These are phyloP conservation scores for Chrysanthemum seticuspe DNA, from an alignment of 129 eudicot genomes.

Conservation along the genomic window DNA sequence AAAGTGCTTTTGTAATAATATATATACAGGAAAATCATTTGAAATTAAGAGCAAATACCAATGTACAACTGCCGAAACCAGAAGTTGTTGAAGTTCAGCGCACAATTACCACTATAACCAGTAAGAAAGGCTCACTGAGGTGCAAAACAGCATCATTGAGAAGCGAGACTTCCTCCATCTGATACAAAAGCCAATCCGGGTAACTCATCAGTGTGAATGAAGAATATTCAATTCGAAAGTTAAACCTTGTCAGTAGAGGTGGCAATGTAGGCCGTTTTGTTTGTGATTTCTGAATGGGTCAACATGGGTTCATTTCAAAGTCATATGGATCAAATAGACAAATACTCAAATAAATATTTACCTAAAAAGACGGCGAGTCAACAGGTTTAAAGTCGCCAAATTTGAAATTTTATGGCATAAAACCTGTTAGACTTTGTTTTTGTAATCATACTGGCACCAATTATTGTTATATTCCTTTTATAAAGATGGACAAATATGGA, in stretches of 20 bases:
- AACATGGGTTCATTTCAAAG: neutral
- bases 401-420: neutral
- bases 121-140: slow-evolving; percentile 92
- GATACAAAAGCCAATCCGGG: slow-evolving; percentile 28
- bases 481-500: neutral
- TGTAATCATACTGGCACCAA: neutral
- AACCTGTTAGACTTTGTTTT: neutral
- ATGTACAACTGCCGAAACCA: slow-evolving; percentile 87
- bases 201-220: slow-evolving; percentile 26
- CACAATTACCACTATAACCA: slow-evolving; percentile 99
- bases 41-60: slow-evolving; percentile 98
- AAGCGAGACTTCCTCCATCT: slow-evolving; percentile 98
- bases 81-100: slow-evolving; percentile 99
- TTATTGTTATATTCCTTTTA: neutral
- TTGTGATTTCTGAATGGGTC: neutral
- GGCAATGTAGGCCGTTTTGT: neutral
- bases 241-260: slow-evolving; percentile 7
- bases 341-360: no score
- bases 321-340: no score
- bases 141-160: slow-evolving; percentile 94
- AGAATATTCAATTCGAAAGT: neutral
- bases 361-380: no score
- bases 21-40: slow-evolving; percentile 41
- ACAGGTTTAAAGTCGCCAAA: neutral
- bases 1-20: slow-evolving; percentile 35